Evolutionary conservation across 1,139 yeast genomes (phyloP).

Genomic region (Candida anutae): DNA sequence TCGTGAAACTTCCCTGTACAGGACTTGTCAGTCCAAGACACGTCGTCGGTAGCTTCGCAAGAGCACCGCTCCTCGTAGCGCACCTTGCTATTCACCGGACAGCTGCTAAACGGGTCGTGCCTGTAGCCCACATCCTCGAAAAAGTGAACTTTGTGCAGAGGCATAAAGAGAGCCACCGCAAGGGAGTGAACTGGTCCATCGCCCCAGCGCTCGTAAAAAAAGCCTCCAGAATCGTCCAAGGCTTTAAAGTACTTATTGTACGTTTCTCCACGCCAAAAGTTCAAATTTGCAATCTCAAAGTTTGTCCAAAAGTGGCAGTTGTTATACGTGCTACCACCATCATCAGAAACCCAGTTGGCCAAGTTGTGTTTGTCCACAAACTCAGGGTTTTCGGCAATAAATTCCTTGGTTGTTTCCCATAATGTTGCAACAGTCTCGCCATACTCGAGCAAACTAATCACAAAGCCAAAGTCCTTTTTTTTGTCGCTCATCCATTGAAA

Average conservation of each 20-base stretch:
- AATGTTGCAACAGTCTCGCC: slow-evolving; percentile 70
- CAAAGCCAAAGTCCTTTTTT: slow-evolving; percentile 67
- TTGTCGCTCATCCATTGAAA: slow-evolving; percentile 77
- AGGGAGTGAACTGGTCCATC: slow-evolving; percentile 89
- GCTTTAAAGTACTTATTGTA: slow-evolving; percentile 61
- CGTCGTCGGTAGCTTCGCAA: slow-evolving; percentile 68
- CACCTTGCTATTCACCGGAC: slow-evolving; percentile 58
- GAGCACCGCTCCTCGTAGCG: slow-evolving; percentile 53
- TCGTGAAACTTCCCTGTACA: slow-evolving; percentile 72
- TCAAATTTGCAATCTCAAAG: slow-evolving; percentile 70
- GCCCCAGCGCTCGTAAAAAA: slow-evolving; percentile 90
- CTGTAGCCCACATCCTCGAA: slow-evolving; percentile 79
- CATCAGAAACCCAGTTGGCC: slow-evolving; percentile 65
- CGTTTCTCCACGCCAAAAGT: slow-evolving; percentile 68
- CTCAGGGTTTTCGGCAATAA: slow-evolving; percentile 58
- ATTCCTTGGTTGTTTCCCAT: slow-evolving; percentile 71
- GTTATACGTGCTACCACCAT: slow-evolving; percentile 60
- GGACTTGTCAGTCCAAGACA: slow-evolving; percentile 81
- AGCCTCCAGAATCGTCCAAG: slow-evolving; percentile 76
- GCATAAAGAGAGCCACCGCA: slow-evolving; percentile 72
- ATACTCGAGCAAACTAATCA: slow-evolving; percentile 80
- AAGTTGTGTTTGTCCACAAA: slow-evolving; percentile 58
- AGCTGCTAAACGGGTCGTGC: slow-evolving; percentile 71
- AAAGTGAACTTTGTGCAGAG: slow-evolving; percentile 61
- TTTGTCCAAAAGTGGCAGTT: slow-evolving; percentile 88